phyloP scores from a whole-genome alignment of 1,284 basidiomycete species.

The Anthracocystis walkeri region DNA sequence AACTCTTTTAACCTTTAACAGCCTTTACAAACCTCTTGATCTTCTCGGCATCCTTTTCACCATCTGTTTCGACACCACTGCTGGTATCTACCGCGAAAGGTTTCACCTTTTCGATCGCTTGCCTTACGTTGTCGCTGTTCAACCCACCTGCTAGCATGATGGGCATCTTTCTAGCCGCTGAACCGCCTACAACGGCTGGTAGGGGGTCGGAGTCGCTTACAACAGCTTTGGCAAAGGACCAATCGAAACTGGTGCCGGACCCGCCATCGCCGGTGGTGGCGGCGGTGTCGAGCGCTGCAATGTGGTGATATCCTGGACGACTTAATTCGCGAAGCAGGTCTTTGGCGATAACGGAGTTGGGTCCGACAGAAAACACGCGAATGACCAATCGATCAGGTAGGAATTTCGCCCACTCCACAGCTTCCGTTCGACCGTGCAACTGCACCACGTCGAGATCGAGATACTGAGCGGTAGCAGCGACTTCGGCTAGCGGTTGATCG shows the following conservation, averaged over 20 bases:
- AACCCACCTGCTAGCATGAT: conserved; percentile 66
- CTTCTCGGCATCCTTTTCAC: conserved; percentile 58
- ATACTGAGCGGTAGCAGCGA: conserved; percentile 42
- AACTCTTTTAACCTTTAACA: conserved; percentile 2
- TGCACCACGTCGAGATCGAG: conserved; percentile 66
- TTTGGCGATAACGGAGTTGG: conserved; percentile 15
- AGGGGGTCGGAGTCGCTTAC: conserved; percentile 43
- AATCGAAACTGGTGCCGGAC: conserved; percentile 59
- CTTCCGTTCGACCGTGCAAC: conserved; percentile 64
- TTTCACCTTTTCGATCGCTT: conserved; percentile 43
- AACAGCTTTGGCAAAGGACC: conserved; percentile 54
- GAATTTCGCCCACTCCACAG: conserved; percentile 63
- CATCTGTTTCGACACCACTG: conserved; percentile 65
- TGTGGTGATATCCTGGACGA: conserved; percentile 64
- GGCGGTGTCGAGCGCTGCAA: conserved; percentile 63
- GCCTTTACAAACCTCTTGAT: conserved; percentile 56
- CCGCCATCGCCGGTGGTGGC: conserved; percentile 55
- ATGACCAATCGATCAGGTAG: conserved; percentile 65
- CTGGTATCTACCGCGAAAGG: conserved; percentile 64
- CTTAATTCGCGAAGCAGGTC: conserved; percentile 52
- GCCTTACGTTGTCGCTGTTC: conserved; percentile 55
- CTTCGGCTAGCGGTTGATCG: conserved; percentile 63
- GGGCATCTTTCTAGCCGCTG: conserved; percentile 31
- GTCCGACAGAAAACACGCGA: conserved; percentile 61
- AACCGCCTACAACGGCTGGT: conserved; percentile 30